Base-by-base conservation (phyloP, 2,329 filamentous ascomycete genomes). In the Sporothrix curviconia region DNA sequence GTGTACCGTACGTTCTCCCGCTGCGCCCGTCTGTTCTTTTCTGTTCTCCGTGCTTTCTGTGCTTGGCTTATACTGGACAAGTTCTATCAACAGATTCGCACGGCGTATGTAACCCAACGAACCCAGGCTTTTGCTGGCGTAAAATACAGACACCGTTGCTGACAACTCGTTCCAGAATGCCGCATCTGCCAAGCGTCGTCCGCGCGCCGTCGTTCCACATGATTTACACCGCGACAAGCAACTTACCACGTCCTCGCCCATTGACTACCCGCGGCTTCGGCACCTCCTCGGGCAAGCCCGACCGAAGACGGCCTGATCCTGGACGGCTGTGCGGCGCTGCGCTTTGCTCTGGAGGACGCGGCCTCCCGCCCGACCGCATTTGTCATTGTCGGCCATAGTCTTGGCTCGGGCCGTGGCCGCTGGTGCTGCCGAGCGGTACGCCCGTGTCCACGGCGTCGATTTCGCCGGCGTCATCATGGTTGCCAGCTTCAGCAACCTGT, bases 261-360 rank as follows among this genome's bases (percentile, higher is more conserved):
- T 96, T 65, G 91, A 96, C 75, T 96, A 96, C 71, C 89, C 87
- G 92, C 17, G 92, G 92, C 7, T 96, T 90, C 64, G 92, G 91
- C 1, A 79, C 82, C 39, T 94, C 89, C 8, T 89, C 85, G 0
- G 90, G 92, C n/a, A 74, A 91, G 72, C 4, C 92, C 92, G 0
- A 86, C 85, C 0, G 92, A 97, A 72, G 74, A 80, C 36, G 92
- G 92, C 0, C 74, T 97, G 7, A 89, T 95, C 56, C 82, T 81
- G 4, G 92, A 97, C 68, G 90, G 86, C 15, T 64, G 87, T 3
- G 78, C 90, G 0, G 74, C 90, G 3, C 76, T 95, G 3, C 79
- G 90, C 60, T 95, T 88, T 74, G 83, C 88, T 9, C 77, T 90
- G 37, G 73, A 81, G 79, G 19, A 74, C 79, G 1, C 14, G 74